A percentile compares a stretch with the other conserved stretches of the same genome.
Evolutionary conservation across 768 basidiomycete species (phyloP).

Genomic region (Russula ochroleuca): DNA sequence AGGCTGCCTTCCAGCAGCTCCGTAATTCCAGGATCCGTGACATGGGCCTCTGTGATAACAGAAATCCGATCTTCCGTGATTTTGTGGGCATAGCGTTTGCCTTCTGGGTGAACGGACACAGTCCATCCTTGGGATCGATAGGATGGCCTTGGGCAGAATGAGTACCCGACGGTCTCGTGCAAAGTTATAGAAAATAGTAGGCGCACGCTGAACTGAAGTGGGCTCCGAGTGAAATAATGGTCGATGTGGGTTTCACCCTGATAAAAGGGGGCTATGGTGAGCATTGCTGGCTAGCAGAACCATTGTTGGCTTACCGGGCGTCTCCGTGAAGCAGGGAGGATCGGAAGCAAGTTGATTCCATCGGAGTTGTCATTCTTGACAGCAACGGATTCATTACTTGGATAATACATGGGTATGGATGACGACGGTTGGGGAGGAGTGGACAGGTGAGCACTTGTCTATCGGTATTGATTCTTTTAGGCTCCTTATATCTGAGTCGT

Average conservation of each 20-base stretch:
- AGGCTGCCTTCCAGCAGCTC: not conserved
- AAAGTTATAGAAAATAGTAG: not conserved
- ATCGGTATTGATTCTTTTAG: too few species aligned
- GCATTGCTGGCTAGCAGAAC: not conserved
- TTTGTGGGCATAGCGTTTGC: constrained; percentile 10
- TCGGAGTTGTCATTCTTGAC: not conserved
- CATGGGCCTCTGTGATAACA: constrained; percentile 11
- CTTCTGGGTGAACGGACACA: constrained; percentile 10
- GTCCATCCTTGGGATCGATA: constrained; percentile 14
- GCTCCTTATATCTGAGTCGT: too few species aligned
- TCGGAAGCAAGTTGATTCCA: not conserved
- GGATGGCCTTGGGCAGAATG: not conserved
- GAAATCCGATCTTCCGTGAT: not conserved
- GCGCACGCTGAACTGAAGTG: constrained; percentile 9
- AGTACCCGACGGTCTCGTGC: not conserved
- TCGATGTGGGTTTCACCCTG: constrained; percentile 2
- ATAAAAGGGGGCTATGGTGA: not conserved
- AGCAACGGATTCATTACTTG: not conserved
- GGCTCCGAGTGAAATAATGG: not conserved
- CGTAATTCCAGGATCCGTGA: not conserved
- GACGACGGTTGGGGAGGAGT: too few species aligned
- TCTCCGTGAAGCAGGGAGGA: not conserved
- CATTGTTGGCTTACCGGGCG: not conserved
- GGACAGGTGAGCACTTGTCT: too few species aligned
- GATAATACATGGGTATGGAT: too few species aligned